These are phyloP conservation scores for Cubamyces sp. DNA, from an alignment of 768 basidiomycete species.

Conservation along the genomic window DNA sequence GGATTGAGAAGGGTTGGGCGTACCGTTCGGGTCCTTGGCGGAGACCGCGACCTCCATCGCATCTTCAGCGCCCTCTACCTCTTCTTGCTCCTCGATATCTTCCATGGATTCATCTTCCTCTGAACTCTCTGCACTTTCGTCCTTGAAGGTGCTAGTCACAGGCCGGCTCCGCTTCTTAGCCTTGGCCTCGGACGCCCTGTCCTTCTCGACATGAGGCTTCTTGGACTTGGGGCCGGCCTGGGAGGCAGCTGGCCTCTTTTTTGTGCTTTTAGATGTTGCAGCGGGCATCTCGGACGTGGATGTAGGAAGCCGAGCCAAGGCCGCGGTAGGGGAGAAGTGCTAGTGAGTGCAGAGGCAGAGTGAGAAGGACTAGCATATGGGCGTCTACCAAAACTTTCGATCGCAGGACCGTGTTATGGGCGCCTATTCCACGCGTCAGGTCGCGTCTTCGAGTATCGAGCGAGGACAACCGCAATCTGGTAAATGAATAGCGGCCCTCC, in stretches of 20 bases:
- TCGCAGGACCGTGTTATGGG: not conserved
- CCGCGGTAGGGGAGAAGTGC: not conserved
- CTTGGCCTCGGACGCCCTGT: conserved; percentile 39
- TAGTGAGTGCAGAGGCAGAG: not conserved
- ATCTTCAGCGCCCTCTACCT: conserved; percentile 40
- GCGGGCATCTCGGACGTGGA: conserved; percentile 17
- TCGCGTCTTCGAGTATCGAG: no score
- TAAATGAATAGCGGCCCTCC: no score
- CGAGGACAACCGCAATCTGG: no score
- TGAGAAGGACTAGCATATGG: not conserved
- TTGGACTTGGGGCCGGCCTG: conserved; percentile 55
- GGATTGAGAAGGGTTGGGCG: conserved; percentile 20
- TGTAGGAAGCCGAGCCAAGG: not conserved
- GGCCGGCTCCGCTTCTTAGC: conserved; percentile 65
- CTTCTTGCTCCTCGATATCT: conserved; percentile 23
- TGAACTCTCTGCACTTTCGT: conserved; percentile 43
- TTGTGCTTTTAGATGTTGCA: conserved; percentile 44
- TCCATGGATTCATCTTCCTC: conserved; percentile 43
- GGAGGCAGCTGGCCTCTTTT: conserved; percentile 54
- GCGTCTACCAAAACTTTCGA: conserved; percentile 19
- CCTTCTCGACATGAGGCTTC: conserved; percentile 52
- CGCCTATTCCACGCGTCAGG: no score
- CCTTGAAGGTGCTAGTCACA: conserved; percentile 48
- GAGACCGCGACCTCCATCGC: conserved; percentile 31
- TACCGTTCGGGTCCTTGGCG: conserved; percentile 65